Conservation (phyloP, 768 basidiomycete genomes). For the Crucibulum laeve region DNA sequence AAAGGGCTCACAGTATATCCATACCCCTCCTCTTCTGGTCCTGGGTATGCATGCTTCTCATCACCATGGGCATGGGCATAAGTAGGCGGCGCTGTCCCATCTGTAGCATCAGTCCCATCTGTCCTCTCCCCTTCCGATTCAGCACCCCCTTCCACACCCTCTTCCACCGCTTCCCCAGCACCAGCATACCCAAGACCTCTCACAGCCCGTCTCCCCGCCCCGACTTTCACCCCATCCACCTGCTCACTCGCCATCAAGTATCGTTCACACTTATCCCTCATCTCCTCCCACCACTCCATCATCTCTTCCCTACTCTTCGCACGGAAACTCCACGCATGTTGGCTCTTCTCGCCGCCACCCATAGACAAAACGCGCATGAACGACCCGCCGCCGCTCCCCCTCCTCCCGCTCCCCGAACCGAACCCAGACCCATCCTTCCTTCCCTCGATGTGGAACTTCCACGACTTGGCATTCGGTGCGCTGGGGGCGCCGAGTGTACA, state of each 20-base stretch:
- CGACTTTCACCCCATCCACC: conserved; percentile 88
- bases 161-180: conserved; percentile 67
- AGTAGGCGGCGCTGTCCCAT: conserved; percentile 52
- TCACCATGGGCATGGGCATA: conserved; percentile 48
- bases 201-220: conserved; percentile 90
- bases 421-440: conserved; percentile 76
- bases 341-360: conserved; percentile 16
- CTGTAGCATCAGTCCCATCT: conserved; percentile 31
- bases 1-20: conserved; percentile 55
- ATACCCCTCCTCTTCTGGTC: conserved; percentile 43
- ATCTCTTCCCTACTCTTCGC: conserved; percentile 89
- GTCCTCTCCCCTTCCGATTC: conserved; percentile 34
- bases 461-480: conserved; percentile 52
- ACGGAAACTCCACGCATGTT: conserved; percentile 82
- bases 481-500: conserved; percentile 96
- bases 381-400: conserved; percentile 45
- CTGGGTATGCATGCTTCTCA: conserved; percentile 1
- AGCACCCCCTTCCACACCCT: conserved; percentile 38
- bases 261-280: conserved; percentile 86
- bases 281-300: conserved; percentile 99
- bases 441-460: conserved; percentile 98
- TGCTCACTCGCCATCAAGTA: conserved; percentile 93
- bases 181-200: conserved; percentile 81
- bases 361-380: conserved; percentile 34
- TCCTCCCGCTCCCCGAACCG: neutral